These are phyloP conservation scores for Rhinocladiella similis DNA, from an alignment of 2,329 filamentous ascomycete species.

Conservation along the genomic window DNA sequence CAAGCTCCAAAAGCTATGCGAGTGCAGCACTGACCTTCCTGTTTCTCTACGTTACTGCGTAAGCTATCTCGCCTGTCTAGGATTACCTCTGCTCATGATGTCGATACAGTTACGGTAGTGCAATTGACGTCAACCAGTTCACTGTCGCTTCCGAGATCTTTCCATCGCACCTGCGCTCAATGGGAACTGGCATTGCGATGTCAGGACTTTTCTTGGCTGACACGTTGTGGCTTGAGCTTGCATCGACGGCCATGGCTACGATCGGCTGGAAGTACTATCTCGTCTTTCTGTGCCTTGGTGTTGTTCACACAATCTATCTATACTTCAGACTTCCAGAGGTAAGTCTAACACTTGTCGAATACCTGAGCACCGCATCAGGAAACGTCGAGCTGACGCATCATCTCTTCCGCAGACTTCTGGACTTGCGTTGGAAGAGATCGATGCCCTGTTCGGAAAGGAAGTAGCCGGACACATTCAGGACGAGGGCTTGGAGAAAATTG, in stretches of 20 bases:
- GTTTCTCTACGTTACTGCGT: conserved; percentile 13
- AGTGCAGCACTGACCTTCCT: conserved; percentile 6
- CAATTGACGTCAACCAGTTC: conserved; percentile 48
- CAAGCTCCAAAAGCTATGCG: not conserved
- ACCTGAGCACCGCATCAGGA: not conserved
- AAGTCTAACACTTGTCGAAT: not conserved
- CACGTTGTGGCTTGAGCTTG: conserved; percentile 36
- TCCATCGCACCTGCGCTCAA: conserved; percentile 15
- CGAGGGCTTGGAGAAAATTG: not conserved
- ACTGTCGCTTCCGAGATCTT: conserved; percentile 38
- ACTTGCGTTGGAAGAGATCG: conserved; percentile 6
- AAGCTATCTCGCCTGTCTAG: not conserved
- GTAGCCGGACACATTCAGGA: conserved; percentile 1
- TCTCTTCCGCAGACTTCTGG: not conserved
- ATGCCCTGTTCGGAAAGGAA: conserved; percentile 4
- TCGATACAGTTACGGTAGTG: conserved; percentile 2
- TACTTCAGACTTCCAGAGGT: conserved; percentile 38
- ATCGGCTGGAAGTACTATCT: conserved; percentile 42
- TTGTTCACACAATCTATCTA: conserved; percentile 33
- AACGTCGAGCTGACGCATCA: not conserved
- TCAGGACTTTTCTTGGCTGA: conserved; percentile 28
- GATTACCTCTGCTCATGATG: not conserved
- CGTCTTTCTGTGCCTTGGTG: conserved; percentile 35
- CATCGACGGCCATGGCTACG: conserved; percentile 33
- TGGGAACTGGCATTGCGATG: conserved; percentile 10